Base-by-base conservation (phyloP, 345 rosid species). In the Eutrema japonicum region DNA sequence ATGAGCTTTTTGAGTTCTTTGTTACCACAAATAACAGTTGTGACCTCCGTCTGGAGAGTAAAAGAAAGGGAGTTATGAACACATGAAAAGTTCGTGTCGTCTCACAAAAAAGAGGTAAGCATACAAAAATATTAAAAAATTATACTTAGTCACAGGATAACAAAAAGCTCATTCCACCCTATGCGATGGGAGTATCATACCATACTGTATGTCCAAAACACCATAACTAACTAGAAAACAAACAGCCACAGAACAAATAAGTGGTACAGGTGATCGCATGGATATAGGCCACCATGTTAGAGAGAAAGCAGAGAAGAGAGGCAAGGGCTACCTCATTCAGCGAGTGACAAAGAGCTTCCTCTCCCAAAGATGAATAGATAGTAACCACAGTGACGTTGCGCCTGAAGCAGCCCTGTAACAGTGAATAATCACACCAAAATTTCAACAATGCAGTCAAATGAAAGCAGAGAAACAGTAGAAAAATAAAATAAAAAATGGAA, bases 311-410 rank as follows among this genome's bases (percentile, higher is more conserved):
- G 61, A 57, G 71, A 68, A 81, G 78, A 61, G 72, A 74, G 52
- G 57, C 55, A 50, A 59, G 72, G 74, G 33, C 41, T 57, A 91
- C 98, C 96, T 94, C 98, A 77, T 92, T 96, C 68, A 96, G 80
- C 11, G 99, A 96, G 75, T 96, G 90, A 78, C 98, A 92, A 7
- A 96, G 80, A 64, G 99, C 99, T 81, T 92, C 93, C 77, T 96
- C 96, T 32, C 99, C 99, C 59, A 96, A 54, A 74, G 98, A 92
- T 35, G 98, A 84, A 78, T 96, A 96, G 49, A 96, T 92, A 55
- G 99, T 96, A 54, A 92, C 97, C 66, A 96, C 99, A 13, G 95
- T 82, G 70, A 85, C 81, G 60, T 89, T 92, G 61, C 90, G 83
- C 81, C 99, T 87, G 75, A 96, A 96, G 83, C 98, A 96, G 54